Conservation (phyloP, 2,329 filamentous ascomycete species). For the Fusarium caatingaense region DNA sequence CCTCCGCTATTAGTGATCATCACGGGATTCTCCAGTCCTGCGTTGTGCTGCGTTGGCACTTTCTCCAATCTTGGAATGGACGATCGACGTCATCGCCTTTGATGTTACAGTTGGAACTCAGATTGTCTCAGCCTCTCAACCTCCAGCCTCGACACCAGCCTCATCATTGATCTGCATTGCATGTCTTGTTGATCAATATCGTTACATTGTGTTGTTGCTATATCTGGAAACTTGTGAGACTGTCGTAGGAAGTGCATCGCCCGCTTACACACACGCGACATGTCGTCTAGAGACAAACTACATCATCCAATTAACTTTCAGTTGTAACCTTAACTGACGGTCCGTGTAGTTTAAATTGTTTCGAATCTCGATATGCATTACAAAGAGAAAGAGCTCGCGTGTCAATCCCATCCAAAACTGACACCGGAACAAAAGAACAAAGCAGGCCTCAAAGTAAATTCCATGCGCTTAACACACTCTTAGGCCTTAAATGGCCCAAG, state of each 20-base stretch:
- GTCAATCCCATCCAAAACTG: constrained; percentile 19
- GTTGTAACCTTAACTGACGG: constrained; percentile 19
- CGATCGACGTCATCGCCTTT: constrained; percentile 30
- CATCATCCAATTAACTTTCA: constrained; percentile 11
- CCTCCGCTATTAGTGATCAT: constrained; percentile 20
- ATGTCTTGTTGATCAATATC: neutral
- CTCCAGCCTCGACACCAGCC: constrained; percentile 28
- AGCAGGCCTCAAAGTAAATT: constrained; percentile 7
- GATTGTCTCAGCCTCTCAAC: constrained; percentile 32
- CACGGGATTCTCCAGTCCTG: constrained; percentile 17
- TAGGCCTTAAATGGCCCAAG: constrained; percentile 5
- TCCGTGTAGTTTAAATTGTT: constrained; percentile 27
- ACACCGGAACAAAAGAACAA: constrained; percentile 1
- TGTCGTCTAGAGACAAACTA: constrained; percentile 6
- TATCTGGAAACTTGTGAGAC: constrained; percentile 17
- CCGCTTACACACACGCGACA: constrained; percentile 33
- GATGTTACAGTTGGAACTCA: no score
- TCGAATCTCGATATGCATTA: constrained; percentile 5
- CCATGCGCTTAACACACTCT: neutral
- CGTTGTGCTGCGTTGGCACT: constrained; percentile 1
- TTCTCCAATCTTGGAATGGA: constrained; percentile 8
- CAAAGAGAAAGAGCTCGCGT: constrained; percentile 37
- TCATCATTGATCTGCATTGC: neutral
- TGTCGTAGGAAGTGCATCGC: constrained; percentile 5
- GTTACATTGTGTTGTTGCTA: constrained; percentile 13